Evolutionary conservation across 352 stramenopile genomes (phyloP).

Genomic region (Elongisporangium prolatum): DNA sequence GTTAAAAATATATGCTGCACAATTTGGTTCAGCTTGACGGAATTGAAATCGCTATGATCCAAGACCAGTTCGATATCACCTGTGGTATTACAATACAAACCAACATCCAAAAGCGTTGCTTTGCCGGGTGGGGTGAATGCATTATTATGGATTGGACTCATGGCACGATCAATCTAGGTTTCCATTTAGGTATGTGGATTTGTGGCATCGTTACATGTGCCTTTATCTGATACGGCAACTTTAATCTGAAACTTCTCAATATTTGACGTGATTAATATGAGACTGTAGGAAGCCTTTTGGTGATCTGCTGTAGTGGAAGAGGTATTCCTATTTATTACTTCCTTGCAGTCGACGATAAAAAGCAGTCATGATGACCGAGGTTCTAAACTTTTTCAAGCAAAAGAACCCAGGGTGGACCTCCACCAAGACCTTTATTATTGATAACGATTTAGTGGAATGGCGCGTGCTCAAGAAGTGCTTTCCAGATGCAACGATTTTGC

Average conservation of each 20-base stretch:
- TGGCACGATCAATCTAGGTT: conserved; percentile 1
- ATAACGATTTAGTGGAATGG: conserved; percentile 23
- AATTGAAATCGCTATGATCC: too few relatives aligned
- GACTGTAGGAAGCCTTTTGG: conserved; percentile 13
- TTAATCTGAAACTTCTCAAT: conserved; percentile 4
- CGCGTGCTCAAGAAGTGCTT: conserved; percentile 8
- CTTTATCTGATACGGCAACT: conserved; percentile 4
- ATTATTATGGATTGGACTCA: too few relatives aligned
- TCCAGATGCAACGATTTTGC: conserved; percentile 1
- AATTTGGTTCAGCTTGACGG: too few relatives aligned
- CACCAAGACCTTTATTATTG: conserved; percentile 11
- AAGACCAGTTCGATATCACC: too few relatives aligned
- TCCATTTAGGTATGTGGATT: conserved; percentile 10
- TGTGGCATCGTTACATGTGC: background rate
- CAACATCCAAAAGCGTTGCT: too few relatives aligned
- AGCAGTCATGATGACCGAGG: conserved; percentile 9
- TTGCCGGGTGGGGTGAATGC: too few relatives aligned
- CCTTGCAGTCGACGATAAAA: conserved; percentile 13
- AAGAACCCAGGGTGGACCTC: conserved; percentile 8
- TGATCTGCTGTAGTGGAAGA: conserved; percentile 10
- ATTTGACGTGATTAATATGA: too few relatives aligned
- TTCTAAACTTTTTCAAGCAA: conserved; percentile 17
- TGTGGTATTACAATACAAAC: too few relatives aligned
- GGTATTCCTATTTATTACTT: conserved; percentile 18
- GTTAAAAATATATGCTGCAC: too few relatives aligned